These are phyloP conservation scores for Phytophthora constricta DNA, from an alignment of 352 stramenopile species.

Conservation along the genomic window DNA sequence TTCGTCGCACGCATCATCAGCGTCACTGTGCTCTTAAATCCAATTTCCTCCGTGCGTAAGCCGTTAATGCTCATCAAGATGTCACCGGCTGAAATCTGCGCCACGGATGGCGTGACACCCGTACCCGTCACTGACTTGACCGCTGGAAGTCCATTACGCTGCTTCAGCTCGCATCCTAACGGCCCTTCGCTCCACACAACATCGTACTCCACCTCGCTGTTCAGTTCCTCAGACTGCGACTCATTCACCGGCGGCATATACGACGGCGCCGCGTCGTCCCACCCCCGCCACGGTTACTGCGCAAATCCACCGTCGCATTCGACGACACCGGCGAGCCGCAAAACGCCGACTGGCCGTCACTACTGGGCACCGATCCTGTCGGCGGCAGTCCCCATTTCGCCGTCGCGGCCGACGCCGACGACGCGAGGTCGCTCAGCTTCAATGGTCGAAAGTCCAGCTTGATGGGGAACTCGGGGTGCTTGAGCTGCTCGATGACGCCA, in stretches of 20 bases:
- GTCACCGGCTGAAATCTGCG: conserved; percentile 70
- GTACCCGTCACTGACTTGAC: conserved; percentile 74
- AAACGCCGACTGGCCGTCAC: conserved; percentile 33
- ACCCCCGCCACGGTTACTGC: conserved; percentile 31
- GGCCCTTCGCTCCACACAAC: conserved; percentile 78
- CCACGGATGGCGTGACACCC: conserved; percentile 65
- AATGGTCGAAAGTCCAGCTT: conserved; percentile 74
- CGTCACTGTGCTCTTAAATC: conserved; percentile 80
- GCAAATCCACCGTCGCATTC: conserved; percentile 38
- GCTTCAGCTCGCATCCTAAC: conserved; percentile 77
- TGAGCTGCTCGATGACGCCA: conserved; percentile 72
- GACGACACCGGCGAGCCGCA: conserved; percentile 40
- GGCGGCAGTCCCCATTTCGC: conserved; percentile 30
- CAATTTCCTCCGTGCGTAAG: conserved; percentile 72
- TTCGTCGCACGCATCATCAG: conserved; percentile 80
- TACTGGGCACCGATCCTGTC: conserved; percentile 42
- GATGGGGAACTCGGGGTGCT: conserved; percentile 65
- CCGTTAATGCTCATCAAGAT: conserved; percentile 82
- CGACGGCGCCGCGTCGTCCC: conserved; percentile 14
- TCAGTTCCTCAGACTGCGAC: conserved; percentile 27
- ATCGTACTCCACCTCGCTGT: conserved; percentile 65
- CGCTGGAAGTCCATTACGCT: conserved; percentile 66
- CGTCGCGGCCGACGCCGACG: conserved; percentile 19
- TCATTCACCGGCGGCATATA: conserved; percentile 32
- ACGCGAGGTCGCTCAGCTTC: conserved; percentile 48